Evolutionary conservation across 1,284 basidiomycete species (phyloP).

Genomic region (Pseudozyma flocculosa): DNA sequence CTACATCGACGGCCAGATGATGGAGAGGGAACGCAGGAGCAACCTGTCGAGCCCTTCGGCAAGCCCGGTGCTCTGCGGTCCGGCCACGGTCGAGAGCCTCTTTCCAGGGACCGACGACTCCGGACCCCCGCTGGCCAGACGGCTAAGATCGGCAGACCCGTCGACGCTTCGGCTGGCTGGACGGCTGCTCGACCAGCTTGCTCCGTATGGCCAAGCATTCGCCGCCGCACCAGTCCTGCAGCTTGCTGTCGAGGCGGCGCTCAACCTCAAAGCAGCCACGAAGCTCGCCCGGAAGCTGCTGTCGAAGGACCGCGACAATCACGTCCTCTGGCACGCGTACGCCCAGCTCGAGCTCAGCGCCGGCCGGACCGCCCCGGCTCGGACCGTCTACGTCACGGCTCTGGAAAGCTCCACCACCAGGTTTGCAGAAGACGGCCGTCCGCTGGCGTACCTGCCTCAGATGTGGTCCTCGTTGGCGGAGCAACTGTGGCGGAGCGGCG

Average conservation of each 20-base stretch:
- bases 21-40: neutral
- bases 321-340: constrained; percentile 5
- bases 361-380: neutral
- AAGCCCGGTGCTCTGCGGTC: neutral
- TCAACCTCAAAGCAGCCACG: neutral
- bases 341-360: neutral
- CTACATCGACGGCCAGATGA: neutral
- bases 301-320: neutral
- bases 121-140: neutral
- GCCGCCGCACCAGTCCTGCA: neutral
- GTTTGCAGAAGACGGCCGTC: neutral
- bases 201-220: neutral
- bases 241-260: neutral
- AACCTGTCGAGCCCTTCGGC: neutral
- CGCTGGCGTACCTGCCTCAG: neutral
- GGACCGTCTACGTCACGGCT: neutral
- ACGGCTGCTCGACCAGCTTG: neutral
- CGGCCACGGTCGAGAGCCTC: neutral
- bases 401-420: neutral
- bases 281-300: constrained; percentile 4
- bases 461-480: neutral
- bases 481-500: neutral
- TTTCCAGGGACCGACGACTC: neutral
- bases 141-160: neutral
- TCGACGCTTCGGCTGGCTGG: neutral